These are phyloP conservation scores for Rhizopogon vinicolor DNA, from an alignment of 768 basidiomycete genomes.

Conservation along the genomic window DNA sequence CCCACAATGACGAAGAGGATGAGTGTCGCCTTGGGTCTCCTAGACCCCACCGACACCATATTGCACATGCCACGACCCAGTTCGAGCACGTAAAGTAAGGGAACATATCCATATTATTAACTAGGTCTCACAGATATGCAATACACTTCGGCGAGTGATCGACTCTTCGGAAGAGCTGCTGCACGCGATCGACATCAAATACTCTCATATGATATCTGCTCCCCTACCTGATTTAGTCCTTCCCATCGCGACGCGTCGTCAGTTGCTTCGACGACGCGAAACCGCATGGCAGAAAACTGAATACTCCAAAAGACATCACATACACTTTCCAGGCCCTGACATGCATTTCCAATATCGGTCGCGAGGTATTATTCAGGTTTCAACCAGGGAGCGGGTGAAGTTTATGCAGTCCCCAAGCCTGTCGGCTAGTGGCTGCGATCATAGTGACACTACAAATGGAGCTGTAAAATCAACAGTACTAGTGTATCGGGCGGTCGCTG, in stretches of 20 bases:
- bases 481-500: background rate
- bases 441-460: background rate
- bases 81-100: too few species aligned
- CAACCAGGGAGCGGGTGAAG: background rate
- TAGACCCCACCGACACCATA: too few species aligned
- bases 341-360: background rate
- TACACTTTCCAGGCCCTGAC: background rate
- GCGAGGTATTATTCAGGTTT: background rate
- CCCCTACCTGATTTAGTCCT: background rate
- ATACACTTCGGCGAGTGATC: background rate
- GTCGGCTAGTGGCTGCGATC: background rate
- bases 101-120: background rate
- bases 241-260: background rate
- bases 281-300: background rate
- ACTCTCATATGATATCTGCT: background rate
- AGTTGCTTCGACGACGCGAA: background rate
- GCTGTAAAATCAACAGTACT: background rate
- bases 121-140: background rate
- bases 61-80: background rate
- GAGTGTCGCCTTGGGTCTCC: too few species aligned
- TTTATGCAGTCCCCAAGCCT: background rate
- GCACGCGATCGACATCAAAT: background rate
- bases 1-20: too few species aligned
- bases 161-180: background rate
- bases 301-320: background rate